Base-by-base conservation (phyloP, 768 basidiomycete genomes). In the Hygrophorus russula region DNA sequence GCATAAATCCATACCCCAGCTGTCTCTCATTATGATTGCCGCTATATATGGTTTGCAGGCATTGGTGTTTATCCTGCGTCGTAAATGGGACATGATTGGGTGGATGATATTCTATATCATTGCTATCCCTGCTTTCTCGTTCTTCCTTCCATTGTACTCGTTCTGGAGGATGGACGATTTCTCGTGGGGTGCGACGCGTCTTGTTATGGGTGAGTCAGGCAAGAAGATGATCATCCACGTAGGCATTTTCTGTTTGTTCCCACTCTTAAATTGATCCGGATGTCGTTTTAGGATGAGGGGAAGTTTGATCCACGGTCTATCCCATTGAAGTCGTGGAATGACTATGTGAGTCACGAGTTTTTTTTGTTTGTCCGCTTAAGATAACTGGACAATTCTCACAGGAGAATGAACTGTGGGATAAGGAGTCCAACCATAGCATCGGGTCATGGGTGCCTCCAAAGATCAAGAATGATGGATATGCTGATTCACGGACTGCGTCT, bases 91-190 rank as follows among this genome's bases (percentile, higher is more conserved):
- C 60, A 96, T 97, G 91, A 80, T 97, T 53, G 91, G 90, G 3
- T 94, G 92, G 90, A 89, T 90, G 84, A 54, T 89, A 24, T 88
- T 99, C 66, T 99, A 98, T 64, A 90, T 98, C 57, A 60, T 92
- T 30, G 92, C 94, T 44, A 87, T 97, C 50, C 93, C 93, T 3
- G 75, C 79, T 34, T 96, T 94, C 67, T 91, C 90, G 5, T 87
- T 96, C 73, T 73, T 88, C 67, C 75, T 97, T 19, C 93, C 91
- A 3, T 67, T 96, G 10, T 93, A 91, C 60, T 92, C 90, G 4
- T 94, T 97, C 81, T 98, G 92, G 93, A 73, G 69, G 51, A 96
- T 97, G 92, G 93, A 94, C 60, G 91, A 94, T 62, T 96, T 94
- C 76, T 89, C 85, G 0, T 92, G 91, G 90, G 92, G 91, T 74